A percentile compares a stretch with the other conserved stretches of the same genome.
phyloP scores from a whole-genome alignment of 176 grass and related monocot species.

The Triticum urartu region DNA sequence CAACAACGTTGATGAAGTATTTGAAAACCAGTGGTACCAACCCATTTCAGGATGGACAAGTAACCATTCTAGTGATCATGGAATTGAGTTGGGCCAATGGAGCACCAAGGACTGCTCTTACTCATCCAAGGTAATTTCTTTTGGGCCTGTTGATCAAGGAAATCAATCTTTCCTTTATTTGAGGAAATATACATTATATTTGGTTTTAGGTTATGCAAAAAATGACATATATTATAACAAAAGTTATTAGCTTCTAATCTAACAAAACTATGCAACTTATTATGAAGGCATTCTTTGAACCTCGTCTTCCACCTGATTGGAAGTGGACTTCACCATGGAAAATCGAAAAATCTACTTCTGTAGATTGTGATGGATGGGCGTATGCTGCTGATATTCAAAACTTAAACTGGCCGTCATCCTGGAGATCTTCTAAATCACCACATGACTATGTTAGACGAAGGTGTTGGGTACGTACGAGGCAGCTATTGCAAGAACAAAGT shows the following conservation, averaged over 20 bases:
- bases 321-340: constrained; percentile 88
- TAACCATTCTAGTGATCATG: constrained; percentile 39
- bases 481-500: constrained; percentile 51
- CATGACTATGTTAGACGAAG: constrained; percentile 78
- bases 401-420: constrained; percentile 78
- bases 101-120: constrained; percentile 80
- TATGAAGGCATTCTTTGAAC: constrained; percentile 89
- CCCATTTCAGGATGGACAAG: constrained; percentile 82
- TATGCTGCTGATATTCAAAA: constrained; percentile 78
- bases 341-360: constrained; percentile 80
- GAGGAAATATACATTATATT: constrained; percentile 15
- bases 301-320: constrained; percentile 82
- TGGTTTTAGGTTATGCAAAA: background rate
- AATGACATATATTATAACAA: background rate
- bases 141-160: background rate
- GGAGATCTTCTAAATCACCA: constrained; percentile 71
- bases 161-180: constrained; percentile 1
- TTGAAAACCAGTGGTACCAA: constrained; percentile 91
- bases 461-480: constrained; percentile 76
- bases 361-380: constrained; percentile 91
- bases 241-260: constrained; percentile 39
- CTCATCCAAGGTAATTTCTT: constrained; percentile 74
- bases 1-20: constrained; percentile 68
- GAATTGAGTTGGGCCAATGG: constrained; percentile 71
- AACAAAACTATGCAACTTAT: constrained; percentile 32